Percentiles rank a stretch among this genome's conserved stretches.
Evolutionary conservation across 257 asterid species (phyloP).

Genomic region (Avicennia marina): DNA sequence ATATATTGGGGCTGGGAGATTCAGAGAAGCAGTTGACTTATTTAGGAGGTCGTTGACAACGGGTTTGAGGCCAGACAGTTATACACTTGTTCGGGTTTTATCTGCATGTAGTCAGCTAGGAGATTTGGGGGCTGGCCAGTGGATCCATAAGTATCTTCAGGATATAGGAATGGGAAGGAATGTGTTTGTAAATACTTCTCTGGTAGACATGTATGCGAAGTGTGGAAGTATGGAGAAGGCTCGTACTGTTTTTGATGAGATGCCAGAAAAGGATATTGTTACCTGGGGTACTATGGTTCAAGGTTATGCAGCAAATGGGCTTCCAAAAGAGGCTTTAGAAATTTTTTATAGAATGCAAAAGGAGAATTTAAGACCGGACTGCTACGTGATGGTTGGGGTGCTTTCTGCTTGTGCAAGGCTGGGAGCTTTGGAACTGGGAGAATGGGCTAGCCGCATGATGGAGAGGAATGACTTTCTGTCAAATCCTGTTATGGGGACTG

Average conservation of each 20-base stretch:
- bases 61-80: conserved; percentile 11
- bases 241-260: background rate
- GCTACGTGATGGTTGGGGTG: conserved; percentile 36
- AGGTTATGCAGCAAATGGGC: conserved; percentile 14
- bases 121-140: conserved; percentile 6
- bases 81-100: conserved; percentile 10
- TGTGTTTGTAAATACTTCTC: conserved; percentile 9
- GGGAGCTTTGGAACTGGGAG: conserved; percentile 44
- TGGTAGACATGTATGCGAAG: conserved; percentile 14
- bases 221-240: conserved; percentile 10
- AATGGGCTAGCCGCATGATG: conserved; percentile 27
- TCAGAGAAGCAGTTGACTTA: conserved; percentile 10
- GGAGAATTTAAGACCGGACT: conserved; percentile 7
- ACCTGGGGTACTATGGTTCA: conserved; percentile 16
- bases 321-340: conserved; percentile 10
- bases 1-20: conserved; percentile 4
- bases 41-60: background rate
- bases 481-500: conserved; percentile 13
- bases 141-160: conserved; percentile 1
- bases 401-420: conserved; percentile 46
- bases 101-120: conserved; percentile 9
- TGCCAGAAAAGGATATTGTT: conserved; percentile 11
- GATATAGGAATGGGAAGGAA: background rate
- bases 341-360: background rate
- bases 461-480: background rate